Conservation (phyloP, 192 early-diverging fungal genomes). For the Linnemannia exigua region DNA sequence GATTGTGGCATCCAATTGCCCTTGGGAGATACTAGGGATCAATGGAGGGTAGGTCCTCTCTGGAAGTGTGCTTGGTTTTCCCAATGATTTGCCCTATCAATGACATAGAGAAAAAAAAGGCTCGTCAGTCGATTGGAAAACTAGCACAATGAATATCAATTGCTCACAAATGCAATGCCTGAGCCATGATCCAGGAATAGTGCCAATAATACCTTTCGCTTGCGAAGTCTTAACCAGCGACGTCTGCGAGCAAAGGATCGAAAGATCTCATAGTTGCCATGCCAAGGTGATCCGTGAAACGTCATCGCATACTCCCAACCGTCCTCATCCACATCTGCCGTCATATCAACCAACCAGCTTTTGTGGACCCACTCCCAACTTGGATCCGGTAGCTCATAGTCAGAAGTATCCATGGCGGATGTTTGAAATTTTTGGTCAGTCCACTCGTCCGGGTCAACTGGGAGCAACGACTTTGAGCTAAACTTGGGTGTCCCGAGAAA, state of each 20-base stretch:
- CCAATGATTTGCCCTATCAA: conserved; percentile 16
- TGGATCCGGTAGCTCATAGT: conserved; percentile 65
- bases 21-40: conserved; percentile 11
- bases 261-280: conserved; percentile 67
- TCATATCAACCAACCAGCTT: conserved; percentile 72
- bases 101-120: not conserved
- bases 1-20: conserved; percentile 12
- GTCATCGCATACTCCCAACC: conserved; percentile 71
- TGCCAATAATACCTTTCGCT: conserved; percentile 38
- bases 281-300: conserved; percentile 67
- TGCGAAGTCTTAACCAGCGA: conserved; percentile 65
- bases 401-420: conserved; percentile 62
- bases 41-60: conserved; percentile 43
- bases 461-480: conserved; percentile 68
- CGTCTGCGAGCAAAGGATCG: conserved; percentile 69
- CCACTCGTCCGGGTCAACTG: conserved; percentile 70
- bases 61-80: conserved; percentile 31
- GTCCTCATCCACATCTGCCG: conserved; percentile 71
- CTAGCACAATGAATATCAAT: not conserved
- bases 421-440: conserved; percentile 49
- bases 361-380: conserved; percentile 72
- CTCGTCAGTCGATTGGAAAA: not conserved
- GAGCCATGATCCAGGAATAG: not conserved
- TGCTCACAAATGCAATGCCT: not conserved
- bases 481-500: conserved; percentile 60